These are phyloP conservation scores for Phylloporus sp. DNA, from an alignment of 768 basidiomycete genomes.

Conservation along the genomic window DNA sequence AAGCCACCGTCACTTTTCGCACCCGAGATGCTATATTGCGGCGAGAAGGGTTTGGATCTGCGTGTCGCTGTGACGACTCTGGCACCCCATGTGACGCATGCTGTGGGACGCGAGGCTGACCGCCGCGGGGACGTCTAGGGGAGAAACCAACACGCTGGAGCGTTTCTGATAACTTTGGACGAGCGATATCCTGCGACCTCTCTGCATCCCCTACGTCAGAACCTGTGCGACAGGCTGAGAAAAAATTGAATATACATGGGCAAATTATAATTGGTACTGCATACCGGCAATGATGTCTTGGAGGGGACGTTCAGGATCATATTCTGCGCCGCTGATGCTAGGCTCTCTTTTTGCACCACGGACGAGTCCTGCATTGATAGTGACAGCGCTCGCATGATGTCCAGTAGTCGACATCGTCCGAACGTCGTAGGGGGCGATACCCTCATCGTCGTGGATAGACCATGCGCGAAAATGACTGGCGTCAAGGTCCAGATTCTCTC, in stretches of 20 bases:
- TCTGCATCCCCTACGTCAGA: slow-evolving; percentile 48
- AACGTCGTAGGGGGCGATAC: slow-evolving; percentile 58
- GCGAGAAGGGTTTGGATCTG: slow-evolving; percentile 16
- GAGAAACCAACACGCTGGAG: slow-evolving; percentile 66
- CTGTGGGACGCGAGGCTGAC: slow-evolving; percentile 28
- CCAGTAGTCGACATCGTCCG: slow-evolving; percentile 78
- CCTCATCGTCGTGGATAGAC: slow-evolving; percentile 65
- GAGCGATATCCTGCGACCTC: slow-evolving; percentile 38
- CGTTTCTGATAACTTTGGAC: slow-evolving; percentile 67
- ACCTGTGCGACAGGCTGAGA: slow-evolving; percentile 43
- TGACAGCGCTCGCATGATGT: slow-evolving; percentile 87
- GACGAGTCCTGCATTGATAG: slow-evolving; percentile 75
- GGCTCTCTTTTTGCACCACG: slow-evolving; percentile 46
- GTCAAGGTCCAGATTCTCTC: slow-evolving; percentile 53
- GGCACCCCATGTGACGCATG: slow-evolving; percentile 5
- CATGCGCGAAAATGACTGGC: slow-evolving; percentile 48
- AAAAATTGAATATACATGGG: slow-evolving; percentile 23
- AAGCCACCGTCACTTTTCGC: slow-evolving; percentile 26
- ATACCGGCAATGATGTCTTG: slow-evolving; percentile 66
- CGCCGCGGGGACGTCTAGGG: slow-evolving; percentile 64
- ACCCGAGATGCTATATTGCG: slow-evolving; percentile 33
- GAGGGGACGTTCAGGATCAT: slow-evolving; percentile 78
- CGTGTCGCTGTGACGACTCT: slow-evolving; percentile 11
- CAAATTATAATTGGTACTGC: not conserved
- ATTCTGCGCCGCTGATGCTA: slow-evolving; percentile 72